phyloP scores from a whole-genome alignment of 2,329 filamentous ascomycete genomes.

The Xylariaceae sp. region DNA sequence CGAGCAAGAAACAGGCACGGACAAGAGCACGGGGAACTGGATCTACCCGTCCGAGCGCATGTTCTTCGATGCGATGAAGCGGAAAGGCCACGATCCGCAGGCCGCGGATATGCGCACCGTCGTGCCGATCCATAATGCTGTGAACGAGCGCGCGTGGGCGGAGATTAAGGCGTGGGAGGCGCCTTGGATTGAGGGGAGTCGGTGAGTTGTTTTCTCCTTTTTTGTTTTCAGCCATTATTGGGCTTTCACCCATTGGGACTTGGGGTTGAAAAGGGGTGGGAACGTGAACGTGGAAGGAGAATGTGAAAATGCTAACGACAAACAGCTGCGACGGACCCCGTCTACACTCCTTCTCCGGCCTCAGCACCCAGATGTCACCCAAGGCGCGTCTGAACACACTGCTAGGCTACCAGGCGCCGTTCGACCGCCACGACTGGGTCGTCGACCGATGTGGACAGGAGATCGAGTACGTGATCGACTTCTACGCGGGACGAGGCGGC shows the following conservation, averaged over 20 bases:
- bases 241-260: too few species aligned
- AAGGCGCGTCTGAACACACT: conserved; percentile 76
- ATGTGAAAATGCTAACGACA: conserved; percentile 15
- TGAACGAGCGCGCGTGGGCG: conserved; percentile 93
- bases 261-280: too few species aligned
- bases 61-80: conserved; percentile 95
- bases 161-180: conserved; percentile 89
- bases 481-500: conserved; percentile 68
- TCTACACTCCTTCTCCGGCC: conserved; percentile 77
- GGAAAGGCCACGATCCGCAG: conserved; percentile 72
- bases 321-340: conserved; percentile 68
- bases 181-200: conserved; percentile 53
- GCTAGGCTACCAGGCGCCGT: conserved; percentile 84
- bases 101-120: conserved; percentile 81
- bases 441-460: conserved; percentile 82
- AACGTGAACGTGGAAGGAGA: too few species aligned
- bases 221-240: too few species aligned
- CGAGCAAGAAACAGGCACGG: conserved; percentile 70
- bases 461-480: conserved; percentile 96
- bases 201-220: conserved; percentile 37
- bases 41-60: conserved; percentile 94
- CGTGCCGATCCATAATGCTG: conserved; percentile 95
- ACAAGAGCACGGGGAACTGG: conserved; percentile 76
- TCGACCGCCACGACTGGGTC: conserved; percentile 96
- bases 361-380: conserved; percentile 66